These are phyloP conservation scores for Physaria fendleri DNA, from an alignment of 345 rosid genomes.

Conservation along the genomic window DNA sequence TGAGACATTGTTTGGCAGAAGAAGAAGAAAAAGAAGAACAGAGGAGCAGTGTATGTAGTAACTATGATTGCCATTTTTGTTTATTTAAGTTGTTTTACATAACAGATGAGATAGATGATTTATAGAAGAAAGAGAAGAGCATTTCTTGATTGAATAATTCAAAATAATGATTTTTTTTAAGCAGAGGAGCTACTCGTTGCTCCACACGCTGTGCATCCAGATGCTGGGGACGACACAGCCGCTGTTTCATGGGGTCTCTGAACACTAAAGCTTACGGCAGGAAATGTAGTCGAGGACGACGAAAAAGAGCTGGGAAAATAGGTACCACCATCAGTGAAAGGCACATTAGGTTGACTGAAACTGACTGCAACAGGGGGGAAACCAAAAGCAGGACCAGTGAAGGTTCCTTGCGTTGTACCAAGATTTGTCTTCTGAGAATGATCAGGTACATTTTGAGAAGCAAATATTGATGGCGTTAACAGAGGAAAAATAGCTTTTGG, in stretches of 20 bases:
- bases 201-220: conserved; percentile 20
- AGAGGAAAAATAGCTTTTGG: neutral
- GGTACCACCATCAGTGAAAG: neutral
- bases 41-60: neutral
- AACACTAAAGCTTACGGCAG: neutral
- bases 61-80: neutral
- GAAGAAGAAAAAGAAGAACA: neutral
- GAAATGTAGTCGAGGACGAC: neutral
- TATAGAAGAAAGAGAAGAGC: neutral
- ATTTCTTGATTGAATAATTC: neutral
- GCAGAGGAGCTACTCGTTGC: conserved; percentile 15
- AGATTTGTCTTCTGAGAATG: neutral
- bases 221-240: neutral
- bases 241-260: conserved; percentile 1
- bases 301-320: neutral
- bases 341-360: neutral
- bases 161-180: neutral
- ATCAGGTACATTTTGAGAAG: neutral
- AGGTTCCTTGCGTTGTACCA: neutral
- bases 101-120: neutral
- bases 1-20: conserved; percentile 12
- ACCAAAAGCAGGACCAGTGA: neutral
- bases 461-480: neutral
- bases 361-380: neutral
- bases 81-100: neutral